Base-by-base conservation (phyloP, 129 eudicot genomes). In the Ambrosia trifida region DNA sequence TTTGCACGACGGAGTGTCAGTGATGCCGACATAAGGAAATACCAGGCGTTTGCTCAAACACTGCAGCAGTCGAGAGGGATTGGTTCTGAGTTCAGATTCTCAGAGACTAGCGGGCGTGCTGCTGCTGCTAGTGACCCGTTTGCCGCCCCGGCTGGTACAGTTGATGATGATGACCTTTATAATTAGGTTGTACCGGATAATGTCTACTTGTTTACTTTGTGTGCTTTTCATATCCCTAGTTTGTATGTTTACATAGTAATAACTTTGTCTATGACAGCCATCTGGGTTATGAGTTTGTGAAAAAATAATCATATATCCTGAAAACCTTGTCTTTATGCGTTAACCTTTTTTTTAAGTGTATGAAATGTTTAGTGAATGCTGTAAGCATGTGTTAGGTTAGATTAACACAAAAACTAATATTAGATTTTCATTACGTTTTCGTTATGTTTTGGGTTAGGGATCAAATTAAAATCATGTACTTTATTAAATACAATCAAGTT, bases 1-100 rank as follows among this genome's bases (percentile, higher is more conserved):
- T 94, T 83, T 81, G 97, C 98, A 0, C 79, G 96, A 2, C 84
- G 98, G 82, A 94, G 98, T 81, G 98, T 93, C 17, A 94, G 99
- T 68, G 98, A 89, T 76, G 97, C 96, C 12, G 97, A 94, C 53
- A 89, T 94, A 53, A 86, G 98, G 61, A 88, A 88, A 60, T 85
- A 88, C 66, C 91, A 88, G 52, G 85, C 85, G 6, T 88, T 88
- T 83, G 91, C 96, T 47, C 96, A 83, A 69, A 88, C 91, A 18
- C 59, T 88, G 74, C 91, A 83, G 80, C 96, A 88, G 84, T 88
- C 91, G 1, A 75, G 96, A 53, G 96, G 96, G 4, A 78, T 88
- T 61, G 96, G 96, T 28, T 73, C 85, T 0, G 96, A 85, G 62
- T 88, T 88, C 57, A 76, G 91, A 67, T 88, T 88, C 75, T 35